Evolutionary conservation across 805 yeast species (phyloP).

Genomic region (Teunomyces pallodes): DNA sequence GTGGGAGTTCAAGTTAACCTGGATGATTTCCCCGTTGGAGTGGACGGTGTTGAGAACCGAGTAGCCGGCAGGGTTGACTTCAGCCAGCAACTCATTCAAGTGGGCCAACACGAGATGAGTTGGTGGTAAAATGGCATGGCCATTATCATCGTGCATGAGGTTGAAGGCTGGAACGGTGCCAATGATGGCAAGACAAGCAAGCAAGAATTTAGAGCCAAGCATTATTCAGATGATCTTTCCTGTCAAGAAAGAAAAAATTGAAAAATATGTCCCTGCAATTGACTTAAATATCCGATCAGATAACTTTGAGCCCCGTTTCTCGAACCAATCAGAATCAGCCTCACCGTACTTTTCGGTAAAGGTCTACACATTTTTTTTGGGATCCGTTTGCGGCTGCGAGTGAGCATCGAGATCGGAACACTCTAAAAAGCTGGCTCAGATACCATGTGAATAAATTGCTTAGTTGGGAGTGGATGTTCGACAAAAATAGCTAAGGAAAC

Average conservation of each 20-base stretch:
- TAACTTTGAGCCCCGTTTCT: slow-evolving; percentile 1
- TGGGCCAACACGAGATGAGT: slow-evolving; percentile 9
- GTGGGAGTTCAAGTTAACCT: slow-evolving; percentile 13
- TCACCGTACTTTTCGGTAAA: neutral
- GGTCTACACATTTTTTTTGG: neutral
- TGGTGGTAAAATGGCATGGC: slow-evolving; percentile 14
- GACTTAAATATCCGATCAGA: slow-evolving; percentile 4
- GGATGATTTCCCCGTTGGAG: slow-evolving; percentile 11
- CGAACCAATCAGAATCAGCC: slow-evolving; percentile 2
- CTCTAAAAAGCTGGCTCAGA: neutral
- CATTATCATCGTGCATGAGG: slow-evolving; percentile 9
- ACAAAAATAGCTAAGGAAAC: too few species aligned
- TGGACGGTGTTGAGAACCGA: slow-evolving; percentile 13
- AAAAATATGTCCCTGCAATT: neutral
- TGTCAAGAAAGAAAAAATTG: slow-evolving; percentile 1
- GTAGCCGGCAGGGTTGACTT: slow-evolving; percentile 5
- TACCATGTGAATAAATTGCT: too few species aligned
- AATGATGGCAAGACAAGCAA: slow-evolving; percentile 5
- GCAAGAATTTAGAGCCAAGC: slow-evolving; percentile 9
- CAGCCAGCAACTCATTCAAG: slow-evolving; percentile 5
- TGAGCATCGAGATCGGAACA: neutral
- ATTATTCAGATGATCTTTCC: neutral
- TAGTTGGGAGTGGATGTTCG: too few species aligned
- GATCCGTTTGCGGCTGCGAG: slow-evolving; percentile 1
- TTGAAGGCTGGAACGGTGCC: slow-evolving; percentile 7